These are phyloP conservation scores for Diaporthe helianthi DNA, from an alignment of 2,329 filamentous ascomycete genomes.

Conservation along the genomic window DNA sequence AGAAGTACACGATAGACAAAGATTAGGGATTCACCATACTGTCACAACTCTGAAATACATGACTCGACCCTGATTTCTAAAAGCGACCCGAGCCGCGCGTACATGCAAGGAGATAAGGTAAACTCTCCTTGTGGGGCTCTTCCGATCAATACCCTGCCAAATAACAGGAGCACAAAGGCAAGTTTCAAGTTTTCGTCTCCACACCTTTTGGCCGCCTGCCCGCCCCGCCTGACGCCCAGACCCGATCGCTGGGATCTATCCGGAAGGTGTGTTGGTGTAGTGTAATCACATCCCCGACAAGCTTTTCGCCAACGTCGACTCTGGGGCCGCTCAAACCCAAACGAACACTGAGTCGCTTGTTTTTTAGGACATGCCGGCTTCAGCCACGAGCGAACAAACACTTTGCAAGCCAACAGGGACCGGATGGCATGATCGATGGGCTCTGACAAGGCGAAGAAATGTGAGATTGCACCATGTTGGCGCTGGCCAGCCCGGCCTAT, in stretches of 20 bases:
- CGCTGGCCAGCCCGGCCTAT: not conserved
- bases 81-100: too few relatives aligned
- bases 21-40: too few relatives aligned
- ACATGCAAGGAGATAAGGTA: too few relatives aligned
- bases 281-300: not conserved
- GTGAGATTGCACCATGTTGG: slow-evolving; percentile 6
- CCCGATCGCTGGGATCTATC: slow-evolving; percentile 16
- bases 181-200: slow-evolving; percentile 8
- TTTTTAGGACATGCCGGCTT: slow-evolving; percentile 16
- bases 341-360: not conserved
- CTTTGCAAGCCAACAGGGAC: slow-evolving; percentile 9
- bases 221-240: slow-evolving; percentile 1
- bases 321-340: not conserved
- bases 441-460: slow-evolving; percentile 30
- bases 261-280: not conserved
- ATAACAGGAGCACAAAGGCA: not conserved
- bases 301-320: not conserved
- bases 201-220: not conserved
- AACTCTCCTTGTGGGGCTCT: not conserved
- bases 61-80: too few relatives aligned
- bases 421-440: slow-evolving; percentile 23
- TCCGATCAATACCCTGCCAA: not conserved
- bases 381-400: not conserved
- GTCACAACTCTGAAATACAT: too few relatives aligned
- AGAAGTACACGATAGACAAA: too few relatives aligned